phyloP scores from a whole-genome alignment of 2,329 filamentous ascomycete species.

The Apiospora aurea region DNA sequence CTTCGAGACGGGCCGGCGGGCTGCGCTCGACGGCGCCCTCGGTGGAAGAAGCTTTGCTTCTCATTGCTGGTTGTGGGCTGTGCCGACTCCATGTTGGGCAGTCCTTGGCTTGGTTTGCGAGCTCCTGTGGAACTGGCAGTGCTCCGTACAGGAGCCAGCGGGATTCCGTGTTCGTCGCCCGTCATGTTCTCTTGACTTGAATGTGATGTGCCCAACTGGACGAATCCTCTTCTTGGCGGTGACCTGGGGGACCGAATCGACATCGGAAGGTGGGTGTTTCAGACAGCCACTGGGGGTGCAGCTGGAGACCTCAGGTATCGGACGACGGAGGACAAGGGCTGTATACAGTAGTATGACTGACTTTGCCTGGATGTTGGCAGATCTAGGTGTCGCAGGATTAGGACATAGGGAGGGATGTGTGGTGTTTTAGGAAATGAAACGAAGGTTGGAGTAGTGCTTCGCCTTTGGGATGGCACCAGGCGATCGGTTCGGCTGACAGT shows the following conservation, averaged over 20 bases:
- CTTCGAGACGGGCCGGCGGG: slow-evolving; percentile 48
- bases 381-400: slow-evolving; percentile 10
- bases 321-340: neutral
- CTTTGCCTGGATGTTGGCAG: neutral
- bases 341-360: neutral
- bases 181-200: slow-evolving; percentile 30
- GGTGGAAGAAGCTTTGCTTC: slow-evolving; percentile 54
- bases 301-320: neutral
- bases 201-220: slow-evolving; percentile 36
- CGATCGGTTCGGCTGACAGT: slow-evolving; percentile 35
- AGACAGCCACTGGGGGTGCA: neutral
- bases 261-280: slow-evolving; percentile 32
- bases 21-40: slow-evolving; percentile 57
- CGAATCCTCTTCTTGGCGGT: slow-evolving; percentile 36
- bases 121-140: slow-evolving; percentile 61
- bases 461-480: slow-evolving; percentile 39
- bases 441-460: slow-evolving; percentile 28
- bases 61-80: slow-evolving; percentile 48
- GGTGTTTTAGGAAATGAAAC: neutral
- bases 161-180: slow-evolving; percentile 51
- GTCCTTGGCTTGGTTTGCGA: slow-evolving; percentile 52
- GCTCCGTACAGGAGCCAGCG: slow-evolving; percentile 63
- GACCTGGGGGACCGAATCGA: slow-evolving; percentile 39
- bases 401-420: slow-evolving; percentile 22
- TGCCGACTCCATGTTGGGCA: slow-evolving; percentile 41